These are phyloP conservation scores for Passiflora organensis DNA, from an alignment of 345 rosid species.

Conservation along the genomic window DNA sequence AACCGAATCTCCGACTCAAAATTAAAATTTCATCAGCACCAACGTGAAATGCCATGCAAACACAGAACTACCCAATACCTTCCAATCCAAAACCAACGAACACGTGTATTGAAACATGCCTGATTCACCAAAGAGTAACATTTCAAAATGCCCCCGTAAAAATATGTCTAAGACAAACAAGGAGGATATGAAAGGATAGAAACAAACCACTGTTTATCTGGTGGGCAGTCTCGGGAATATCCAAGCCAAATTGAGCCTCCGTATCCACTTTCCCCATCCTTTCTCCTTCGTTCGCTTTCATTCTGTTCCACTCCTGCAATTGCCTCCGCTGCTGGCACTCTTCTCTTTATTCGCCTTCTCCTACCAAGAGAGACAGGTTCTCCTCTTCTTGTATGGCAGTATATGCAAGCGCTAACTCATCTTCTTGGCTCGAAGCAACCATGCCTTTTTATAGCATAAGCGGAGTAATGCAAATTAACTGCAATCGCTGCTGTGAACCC, in stretches of 20 bases:
- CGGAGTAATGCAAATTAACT: too few relatives aligned
- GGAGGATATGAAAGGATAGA: background rate
- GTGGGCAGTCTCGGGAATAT: conserved; percentile 74
- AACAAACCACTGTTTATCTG: conserved; percentile 65
- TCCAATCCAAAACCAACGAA: background rate
- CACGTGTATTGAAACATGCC: background rate
- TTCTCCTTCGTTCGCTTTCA: background rate
- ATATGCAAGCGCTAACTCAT: too few relatives aligned
- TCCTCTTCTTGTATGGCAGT: too few relatives aligned
- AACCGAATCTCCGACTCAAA: too few relatives aligned
- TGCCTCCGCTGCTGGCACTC: too few relatives aligned
- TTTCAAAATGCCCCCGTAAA: background rate
- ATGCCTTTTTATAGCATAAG: too few relatives aligned
- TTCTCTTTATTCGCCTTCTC: too few relatives aligned
- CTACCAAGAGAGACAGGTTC: too few relatives aligned
- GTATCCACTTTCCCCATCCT: too few relatives aligned
- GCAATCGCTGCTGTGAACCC: too few relatives aligned
- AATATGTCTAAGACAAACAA: too few relatives aligned
- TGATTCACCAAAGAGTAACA: background rate
- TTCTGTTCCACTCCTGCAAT: background rate
- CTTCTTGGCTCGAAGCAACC: too few relatives aligned
- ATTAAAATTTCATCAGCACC: background rate
- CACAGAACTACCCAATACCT: background rate
- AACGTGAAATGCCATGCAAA: background rate
- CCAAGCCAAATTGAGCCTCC: conserved; percentile 21